A percentile compares a stretch with the other conserved stretches of the same genome.
phyloP scores from a whole-genome alignment of 2,329 filamentous ascomycete species.

The Xylariomycetidae sp. region DNA sequence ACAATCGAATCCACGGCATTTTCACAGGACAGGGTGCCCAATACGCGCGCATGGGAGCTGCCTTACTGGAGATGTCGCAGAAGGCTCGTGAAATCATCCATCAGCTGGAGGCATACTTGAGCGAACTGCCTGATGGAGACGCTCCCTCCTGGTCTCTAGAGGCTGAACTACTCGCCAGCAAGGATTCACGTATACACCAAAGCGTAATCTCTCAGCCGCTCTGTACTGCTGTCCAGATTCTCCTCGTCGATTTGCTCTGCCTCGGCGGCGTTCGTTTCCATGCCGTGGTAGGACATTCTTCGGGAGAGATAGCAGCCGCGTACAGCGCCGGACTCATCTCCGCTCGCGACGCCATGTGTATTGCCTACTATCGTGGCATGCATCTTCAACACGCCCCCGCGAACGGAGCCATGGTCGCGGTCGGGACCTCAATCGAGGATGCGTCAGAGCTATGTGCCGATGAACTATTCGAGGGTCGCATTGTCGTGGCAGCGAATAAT shows the following conservation, averaged over 20 bases:
- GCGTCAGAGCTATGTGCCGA: conserved; percentile 19
- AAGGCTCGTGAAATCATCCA: background rate
- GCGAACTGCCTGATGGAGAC: background rate
- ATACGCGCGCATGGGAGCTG: conserved; percentile 1
- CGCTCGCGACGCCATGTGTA: background rate
- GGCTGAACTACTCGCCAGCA: background rate
- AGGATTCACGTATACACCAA: background rate
- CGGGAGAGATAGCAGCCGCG: conserved; percentile 4
- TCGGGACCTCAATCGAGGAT: conserved; percentile 31
- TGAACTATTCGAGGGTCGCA: conserved; percentile 18
- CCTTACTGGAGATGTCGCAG: background rate
- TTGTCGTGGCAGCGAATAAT: conserved; percentile 18
- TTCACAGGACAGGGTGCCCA: conserved; percentile 3
- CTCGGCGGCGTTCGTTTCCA: background rate
- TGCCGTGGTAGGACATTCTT: conserved; percentile 3
- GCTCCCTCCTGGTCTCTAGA: background rate
- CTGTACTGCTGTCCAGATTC: background rate
- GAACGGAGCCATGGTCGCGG: conserved; percentile 41
- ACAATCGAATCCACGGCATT: background rate
- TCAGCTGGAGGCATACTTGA: background rate
- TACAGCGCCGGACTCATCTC: conserved; percentile 1
- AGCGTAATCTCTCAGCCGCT: background rate
- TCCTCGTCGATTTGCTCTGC: conserved; percentile 1
- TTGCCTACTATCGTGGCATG: conserved; percentile 3
- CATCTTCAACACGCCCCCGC: background rate